Base-by-base conservation (phyloP, 495 filamentous ascomycete species). In the Xylaria curta region DNA sequence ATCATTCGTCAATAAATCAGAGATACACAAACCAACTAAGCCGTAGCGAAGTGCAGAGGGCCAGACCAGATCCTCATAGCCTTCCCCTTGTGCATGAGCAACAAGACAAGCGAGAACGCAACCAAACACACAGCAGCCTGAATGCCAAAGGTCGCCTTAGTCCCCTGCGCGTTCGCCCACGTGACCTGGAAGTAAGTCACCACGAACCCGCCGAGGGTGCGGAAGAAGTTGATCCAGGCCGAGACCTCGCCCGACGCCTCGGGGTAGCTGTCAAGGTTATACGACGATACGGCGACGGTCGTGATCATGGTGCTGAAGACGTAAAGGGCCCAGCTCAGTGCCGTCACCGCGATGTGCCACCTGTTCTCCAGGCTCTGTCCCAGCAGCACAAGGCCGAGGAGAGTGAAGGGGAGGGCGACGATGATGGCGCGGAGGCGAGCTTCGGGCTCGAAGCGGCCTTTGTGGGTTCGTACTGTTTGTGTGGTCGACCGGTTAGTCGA, bases 251-350 rank as follows among this genome's bases (percentile, higher is more conserved):
- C 88, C 24, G 80, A 83, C 0, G 81, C 88, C 70, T 86, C 86
- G 13, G 87, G 88, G 73, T 89, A 91, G 38, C 80, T 78, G 75
- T 91, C 89, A 26, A 92, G 84, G 3, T 85, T 81, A 72, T 91
- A 91, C 8, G 87, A 86, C 68, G 85, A 89, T 26, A 91, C 79
- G 0, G 86, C 87, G 0, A 89, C 87, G 0, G 89, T 92, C 13
- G 87, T 85, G 75, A 92, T 85, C 86, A 93, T 91, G 75, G 91
- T 86, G 0, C 87, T 88, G 69, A 87, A 86, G 17, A 87, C 84
- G 66, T 89, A 87, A 3, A 86, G 75, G 5, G 84, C 89, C 85
- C 85, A 85, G n/a, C 79, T 84, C n/a, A 90, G 76, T 5, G 85
- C 81, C 4, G 84, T 81, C 10, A 84, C 82, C 83, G 89, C 88